Percentiles rank a stretch among this genome's conserved stretches.
These are phyloP conservation scores for Xylariaceae sp. DNA, from an alignment of 2,329 filamentous ascomycete species.

Conservation along the genomic window DNA sequence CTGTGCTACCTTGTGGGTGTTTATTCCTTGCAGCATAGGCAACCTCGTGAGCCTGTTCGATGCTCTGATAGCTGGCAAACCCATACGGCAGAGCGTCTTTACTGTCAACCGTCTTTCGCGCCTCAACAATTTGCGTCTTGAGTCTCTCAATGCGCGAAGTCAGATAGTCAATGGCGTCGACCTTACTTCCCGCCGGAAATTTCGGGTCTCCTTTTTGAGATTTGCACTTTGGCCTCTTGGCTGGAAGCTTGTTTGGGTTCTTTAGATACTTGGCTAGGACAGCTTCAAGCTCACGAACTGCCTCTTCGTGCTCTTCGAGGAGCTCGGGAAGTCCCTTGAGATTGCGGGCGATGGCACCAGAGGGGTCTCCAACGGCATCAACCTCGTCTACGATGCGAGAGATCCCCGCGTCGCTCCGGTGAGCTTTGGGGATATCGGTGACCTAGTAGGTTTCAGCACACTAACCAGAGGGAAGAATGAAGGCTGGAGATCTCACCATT, in stretches of 20 bases:
- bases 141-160: conserved; percentile 76
- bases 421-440: conserved; percentile 72
- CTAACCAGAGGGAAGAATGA: not conserved
- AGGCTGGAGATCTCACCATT: conserved; percentile 42
- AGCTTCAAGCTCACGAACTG: conserved; percentile 74
- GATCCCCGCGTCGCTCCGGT: conserved; percentile 78
- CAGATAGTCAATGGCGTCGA: conserved; percentile 90
- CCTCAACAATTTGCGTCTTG: conserved; percentile 76
- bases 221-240: conserved; percentile 69
- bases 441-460: conserved; percentile 44
- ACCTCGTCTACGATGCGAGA: conserved; percentile 39
- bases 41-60: conserved; percentile 79
- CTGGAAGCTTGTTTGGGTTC: conserved; percentile 72
- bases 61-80: conserved; percentile 85
- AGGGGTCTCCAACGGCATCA: conserved; percentile 36
- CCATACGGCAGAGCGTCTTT: conserved; percentile 87
- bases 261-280: conserved; percentile 83
- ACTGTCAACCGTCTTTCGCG: conserved; percentile 74
- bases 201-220: conserved; percentile 72
- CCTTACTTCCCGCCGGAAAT: conserved; percentile 60
- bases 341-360: conserved; percentile 70
- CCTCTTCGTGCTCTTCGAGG: conserved; percentile 74
- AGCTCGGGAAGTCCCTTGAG: conserved; percentile 82
- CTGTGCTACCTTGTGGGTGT: conserved; percentile 69
- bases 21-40: conserved; percentile 76